Conservation (phyloP, 495 filamentous ascomycete genomes). For the Podospora didyma region DNA sequence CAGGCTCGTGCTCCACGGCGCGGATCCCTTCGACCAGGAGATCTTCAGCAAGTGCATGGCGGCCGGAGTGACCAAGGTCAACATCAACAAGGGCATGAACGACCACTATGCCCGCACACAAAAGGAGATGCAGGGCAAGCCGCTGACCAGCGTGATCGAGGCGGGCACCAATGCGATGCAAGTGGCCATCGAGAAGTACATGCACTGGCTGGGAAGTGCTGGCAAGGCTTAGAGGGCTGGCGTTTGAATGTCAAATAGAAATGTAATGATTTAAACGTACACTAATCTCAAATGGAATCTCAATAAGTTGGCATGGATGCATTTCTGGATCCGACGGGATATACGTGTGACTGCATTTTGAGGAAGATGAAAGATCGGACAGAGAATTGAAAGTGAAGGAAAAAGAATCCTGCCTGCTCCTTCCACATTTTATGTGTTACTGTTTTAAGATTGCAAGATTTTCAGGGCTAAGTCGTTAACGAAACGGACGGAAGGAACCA, state of each 20-base stretch:
- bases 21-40: constrained; percentile 67
- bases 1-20: constrained; percentile 70
- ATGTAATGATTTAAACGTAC: too few species aligned
- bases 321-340: too few species aligned
- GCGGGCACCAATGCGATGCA: constrained; percentile 70
- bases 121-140: constrained; percentile 64
- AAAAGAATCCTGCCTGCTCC: too few species aligned
- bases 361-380: too few species aligned
- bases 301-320: too few species aligned
- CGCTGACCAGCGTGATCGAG: constrained; percentile 68
- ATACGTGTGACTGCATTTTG: too few species aligned
- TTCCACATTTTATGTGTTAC: too few species aligned
- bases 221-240: constrained; percentile 51
- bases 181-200: constrained; percentile 67
- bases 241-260: background rate
- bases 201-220: constrained; percentile 64
- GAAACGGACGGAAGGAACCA: too few species aligned
- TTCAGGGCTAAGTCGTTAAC: too few species aligned
- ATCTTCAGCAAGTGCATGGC: constrained; percentile 67
- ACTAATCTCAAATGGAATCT: too few species aligned
- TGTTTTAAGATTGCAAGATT: too few species aligned
- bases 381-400: too few species aligned
- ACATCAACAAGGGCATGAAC: constrained; percentile 82
- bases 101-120: constrained; percentile 61
- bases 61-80: constrained; percentile 70